Evolutionary conservation across 2,329 filamentous ascomycete genomes (phyloP), one percentile per base, ranked within the genome.

Genomic region (Magnaporthiopsis poae): DNA sequence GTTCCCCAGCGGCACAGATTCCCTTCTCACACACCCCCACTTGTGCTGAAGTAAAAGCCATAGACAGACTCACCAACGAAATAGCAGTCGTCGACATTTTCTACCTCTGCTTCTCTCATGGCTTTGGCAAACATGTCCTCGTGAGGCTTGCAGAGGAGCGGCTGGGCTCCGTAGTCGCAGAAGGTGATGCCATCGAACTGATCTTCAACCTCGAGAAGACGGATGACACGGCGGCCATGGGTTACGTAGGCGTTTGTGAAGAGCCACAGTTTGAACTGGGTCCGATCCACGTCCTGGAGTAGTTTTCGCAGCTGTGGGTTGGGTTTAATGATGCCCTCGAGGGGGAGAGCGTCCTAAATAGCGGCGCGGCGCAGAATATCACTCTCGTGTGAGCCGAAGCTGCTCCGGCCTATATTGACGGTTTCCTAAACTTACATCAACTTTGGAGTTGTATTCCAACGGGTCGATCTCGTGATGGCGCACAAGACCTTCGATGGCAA

Each of bases 181-280:
- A 87, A 99, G 0, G 95, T 99, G 68, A 98, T 86, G 9, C 95
- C 95, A 69, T 98, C 94, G 74, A 99, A 99, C 33, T 94, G 79
- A 74, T 96, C 91, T 1, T 96, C 92, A 31, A 99, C 81, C 2
- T 85, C 88, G 1, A 99, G 81, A 27, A 99, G 80, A 68, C 84
- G 87, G 15, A 97, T 87, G 0, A 99, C 95, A 60, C 92, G 81
- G 73, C 86, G 88, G 39, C 87, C 95, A 73, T 99, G 95, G 46
- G 83, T 98, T 70, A 96, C 81, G 73, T 99, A 97, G 29, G 96
- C 95, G 74, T 99, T 99, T 1, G 96, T 99, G 73, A 99, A 89
- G 1, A 99, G 86, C 95, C 96, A 99, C 36, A 92, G 80, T 69
- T 87, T 92, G 69, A 97, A 90, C 75, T 96, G 96, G 73, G 80